phyloP scores from a whole-genome alignment of 768 basidiomycete species.

The Naematelia encephala region DNA sequence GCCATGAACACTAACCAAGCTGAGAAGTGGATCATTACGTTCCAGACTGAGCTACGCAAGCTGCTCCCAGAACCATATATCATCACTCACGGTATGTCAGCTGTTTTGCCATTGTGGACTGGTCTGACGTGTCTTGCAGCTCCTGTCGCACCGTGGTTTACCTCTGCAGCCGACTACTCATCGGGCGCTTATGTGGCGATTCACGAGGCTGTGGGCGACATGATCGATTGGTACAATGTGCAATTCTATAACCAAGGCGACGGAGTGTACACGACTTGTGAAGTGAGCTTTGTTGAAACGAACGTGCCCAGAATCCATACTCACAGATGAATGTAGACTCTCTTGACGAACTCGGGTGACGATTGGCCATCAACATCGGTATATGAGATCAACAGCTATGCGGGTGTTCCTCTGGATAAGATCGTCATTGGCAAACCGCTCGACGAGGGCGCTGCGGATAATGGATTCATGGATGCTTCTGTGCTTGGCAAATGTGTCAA shows the following conservation, averaged over 20 bases:
- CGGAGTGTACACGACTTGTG: conserved; percentile 37
- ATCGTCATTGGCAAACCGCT: conserved; percentile 75
- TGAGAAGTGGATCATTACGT: conserved; percentile 47
- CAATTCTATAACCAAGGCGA: conserved; percentile 51
- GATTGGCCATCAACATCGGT: conserved; percentile 64
- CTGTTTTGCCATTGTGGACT: not conserved
- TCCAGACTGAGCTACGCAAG: conserved; percentile 43
- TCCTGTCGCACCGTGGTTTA: conserved; percentile 51
- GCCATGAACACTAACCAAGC: conserved; percentile 44
- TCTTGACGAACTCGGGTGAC: conserved; percentile 61
- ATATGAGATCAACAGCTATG: conserved; percentile 60
- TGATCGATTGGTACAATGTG: conserved; percentile 63
- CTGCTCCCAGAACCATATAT: conserved; percentile 43
- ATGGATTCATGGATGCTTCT: conserved; percentile 60
- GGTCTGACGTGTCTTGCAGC: conserved; percentile 11
- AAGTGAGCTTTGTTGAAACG: conserved; percentile 13
- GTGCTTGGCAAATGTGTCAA: conserved; percentile 62
- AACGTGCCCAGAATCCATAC: too few species aligned
- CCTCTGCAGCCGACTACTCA: conserved; percentile 33
- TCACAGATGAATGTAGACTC: conserved; percentile 30
- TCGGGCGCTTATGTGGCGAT: conserved; percentile 61
- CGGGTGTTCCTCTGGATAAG: conserved; percentile 61
- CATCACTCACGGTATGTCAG: conserved; percentile 41
- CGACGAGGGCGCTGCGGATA: conserved; percentile 56
- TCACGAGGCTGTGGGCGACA: conserved; percentile 57